Evolutionary conservation across 352 stramenopile genomes (phyloP), one percentile per base, ranked within the genome.

Genomic region (Phytopythium sindhum): DNA sequence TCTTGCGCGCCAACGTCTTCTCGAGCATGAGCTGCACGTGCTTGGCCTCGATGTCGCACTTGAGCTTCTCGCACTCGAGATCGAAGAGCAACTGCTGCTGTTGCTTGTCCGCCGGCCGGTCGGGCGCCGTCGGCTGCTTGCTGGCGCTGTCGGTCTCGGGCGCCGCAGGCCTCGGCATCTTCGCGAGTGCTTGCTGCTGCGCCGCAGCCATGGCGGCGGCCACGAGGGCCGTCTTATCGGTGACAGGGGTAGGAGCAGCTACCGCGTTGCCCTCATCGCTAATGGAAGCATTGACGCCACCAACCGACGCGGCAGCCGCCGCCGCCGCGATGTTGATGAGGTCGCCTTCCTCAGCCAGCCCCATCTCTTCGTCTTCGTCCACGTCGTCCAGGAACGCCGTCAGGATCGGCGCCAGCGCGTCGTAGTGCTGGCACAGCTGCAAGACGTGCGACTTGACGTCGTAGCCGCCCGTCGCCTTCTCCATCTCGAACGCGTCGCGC

Each of bases 1-100:
- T 77, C 61, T 82, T 82, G 45, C 76, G 66, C 42, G 74, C 74
- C 26, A 85, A 61, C 26, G 74, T 75, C 51, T 85, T 85, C 60
- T 85, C 77, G 39, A 83, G 39, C 61, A 81, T 63, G 29, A 85
- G 60, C 57, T 81, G 74, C 51, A 85, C 48, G 35, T 85, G 78
- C 53, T 64, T 77, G 12, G 69, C 76, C 60, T 82, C 74, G 33
- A 85, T 77, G 54, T 85, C 77, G 24, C 69, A 70, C 64, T 85
- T 72, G 60, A 81, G 74, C 44, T 75, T 74, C 35, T 67, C 70
- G 55, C 77, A 81, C 58, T 85, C 77, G 56, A 85, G 66, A 29
- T 81, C 72, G 65, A 83, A 83, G 31, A 85, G 60, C 37, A 66
- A 65, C 33, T 75, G 72, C 53, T 78, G 69, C 55, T 79, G 67